Evolutionary conservation across 768 basidiomycete species (phyloP).

Genomic region (Lactifluus hygrophoroides): DNA sequence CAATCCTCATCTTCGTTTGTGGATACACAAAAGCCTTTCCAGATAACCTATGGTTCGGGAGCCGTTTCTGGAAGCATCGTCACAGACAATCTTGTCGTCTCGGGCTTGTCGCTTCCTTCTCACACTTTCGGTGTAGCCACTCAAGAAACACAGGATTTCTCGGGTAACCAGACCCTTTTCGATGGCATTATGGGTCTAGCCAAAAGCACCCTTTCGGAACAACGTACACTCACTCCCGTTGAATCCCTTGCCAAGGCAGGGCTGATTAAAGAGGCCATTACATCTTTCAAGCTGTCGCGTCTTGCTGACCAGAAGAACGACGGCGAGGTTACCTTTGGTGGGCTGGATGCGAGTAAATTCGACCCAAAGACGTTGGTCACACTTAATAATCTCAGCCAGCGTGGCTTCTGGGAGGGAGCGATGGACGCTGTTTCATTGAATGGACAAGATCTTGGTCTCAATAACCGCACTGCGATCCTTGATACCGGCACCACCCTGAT

Average conservation of each 20-base stretch:
- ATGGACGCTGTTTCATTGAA: slow-evolving; percentile 53
- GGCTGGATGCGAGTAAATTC: slow-evolving; percentile 61
- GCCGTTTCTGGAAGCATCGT: slow-evolving; percentile 55
- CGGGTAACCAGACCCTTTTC: slow-evolving; percentile 39
- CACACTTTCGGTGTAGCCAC: slow-evolving; percentile 66
- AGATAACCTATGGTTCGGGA: slow-evolving; percentile 64
- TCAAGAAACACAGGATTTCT: slow-evolving; percentile 55
- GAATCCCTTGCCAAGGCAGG: slow-evolving; percentile 56
- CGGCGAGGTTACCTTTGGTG: slow-evolving; percentile 78
- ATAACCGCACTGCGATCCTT: slow-evolving; percentile 60
- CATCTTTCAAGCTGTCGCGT: slow-evolving; percentile 75
- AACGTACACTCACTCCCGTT: slow-evolving; percentile 57
- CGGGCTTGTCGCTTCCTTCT: slow-evolving; percentile 44
- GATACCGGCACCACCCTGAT: slow-evolving; percentile 44
- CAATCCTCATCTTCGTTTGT: slow-evolving; percentile 55
- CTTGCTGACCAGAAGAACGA: slow-evolving; percentile 60
- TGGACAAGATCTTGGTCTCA: slow-evolving; percentile 42
- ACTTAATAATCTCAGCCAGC: slow-evolving; percentile 50
- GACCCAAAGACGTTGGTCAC: slow-evolving; percentile 48
- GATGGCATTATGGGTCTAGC: slow-evolving; percentile 77
- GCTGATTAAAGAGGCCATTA: slow-evolving; percentile 53
- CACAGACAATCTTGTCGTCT: slow-evolving; percentile 54
- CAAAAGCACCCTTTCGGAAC: slow-evolving; percentile 57
- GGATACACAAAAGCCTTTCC: slow-evolving; percentile 42
- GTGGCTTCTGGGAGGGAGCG: slow-evolving; percentile 76